Base-by-base conservation (phyloP, 1,284 basidiomycete genomes). In the Boletus hoseneyae region DNA sequence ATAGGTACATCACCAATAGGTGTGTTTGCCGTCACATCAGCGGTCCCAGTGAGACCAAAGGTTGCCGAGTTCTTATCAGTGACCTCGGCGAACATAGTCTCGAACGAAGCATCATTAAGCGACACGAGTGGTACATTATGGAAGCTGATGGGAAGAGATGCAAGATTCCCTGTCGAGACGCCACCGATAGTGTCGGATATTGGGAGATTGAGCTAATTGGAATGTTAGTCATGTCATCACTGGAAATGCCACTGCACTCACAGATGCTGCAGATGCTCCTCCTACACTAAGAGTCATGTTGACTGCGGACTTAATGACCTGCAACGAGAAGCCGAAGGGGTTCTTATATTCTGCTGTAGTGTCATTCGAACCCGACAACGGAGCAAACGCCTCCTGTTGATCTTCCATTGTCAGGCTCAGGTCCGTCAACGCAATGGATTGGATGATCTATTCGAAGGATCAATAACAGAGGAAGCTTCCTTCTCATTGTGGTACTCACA, bases 271-370 rank as follows among this genome's bases (percentile, higher is more conserved):
- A 50, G 81, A 69, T n/a, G 68, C 65, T 5, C 79, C 80, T 23
- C 71, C 69, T 19, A 69, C 70, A 10, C 68, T 72, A 38, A 90
- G 64, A 18, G 72, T 73, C 54, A 87, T 78, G 25, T 76, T 73
- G 57, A 87, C 73, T 4, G 73, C 71, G 1, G 80, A 71, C 59
- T 79, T 72, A 19, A 85, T 65, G 34, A 85, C 83, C 61, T 86
- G 83, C 47, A 91, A 64, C 18, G 80, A 79, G 70, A 90, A 91
- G 10, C 80, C 83, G 67, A 91, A 90, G 2, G 88, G 88, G 67
- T 90, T 91, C 66, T 79, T 80, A 63, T 86, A 88, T 52, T 75
- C 71, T 13, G 85, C 87, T 4, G 84, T 56, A 1, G 85, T 85
- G 49, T 73, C 69, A 49, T 80, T 73, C 21, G 85, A 87, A 57